Evolutionary conservation across 225 moss, liverwort and hornwort species (phyloP), one percentile per base, ranked within the genome.

Genomic region (Takakia lepidozioides): DNA sequence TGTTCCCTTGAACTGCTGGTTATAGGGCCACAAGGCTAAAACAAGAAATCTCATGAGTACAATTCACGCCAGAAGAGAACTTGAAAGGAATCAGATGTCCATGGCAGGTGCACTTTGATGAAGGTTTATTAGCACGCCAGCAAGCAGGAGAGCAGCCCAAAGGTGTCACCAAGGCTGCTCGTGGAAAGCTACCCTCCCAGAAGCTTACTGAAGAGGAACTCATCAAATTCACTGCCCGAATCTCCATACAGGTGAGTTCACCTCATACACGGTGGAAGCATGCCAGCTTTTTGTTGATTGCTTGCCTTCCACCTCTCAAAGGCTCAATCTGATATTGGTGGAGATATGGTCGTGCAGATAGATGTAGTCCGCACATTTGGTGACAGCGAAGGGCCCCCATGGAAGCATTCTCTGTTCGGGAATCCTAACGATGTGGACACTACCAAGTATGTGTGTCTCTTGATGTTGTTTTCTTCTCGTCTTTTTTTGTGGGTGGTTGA

Each of bases 351-450:
- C 25, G 53, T 27, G 25, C 76, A 98, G 98, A 85, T 91, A 73
- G 91, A 98, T 43, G 98, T 98, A 27, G 91, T 87, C 3, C 82
- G 98, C 35, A 78, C 87, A 18, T 85, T 98, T 48, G 73, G 85
- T 55, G 98, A 91, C 47, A 68, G 61, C 24, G 98, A 98, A 55
- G 85, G 85, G 49, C 83, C 83, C 10, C 72, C 90, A 28, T 98
- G 98, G 98, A 91, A 78, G 60, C 67, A 87, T 65, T 98, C 98
- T 2, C 60, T 98, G n/a, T 98, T 98, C 65, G 98, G 98, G 46
- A 91, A 98, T 65, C 98, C 98, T 8, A 83, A 83, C 46, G 98
- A 98, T 62, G 65, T 83, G 43, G 98, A 98, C 49, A 98, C 98
- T 56, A 69, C 65, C 58, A 91, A 74, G 98, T 91, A 74, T 61